Conservation (phyloP, 257 asterid species). For the Gentiana dahurica region DNA sequence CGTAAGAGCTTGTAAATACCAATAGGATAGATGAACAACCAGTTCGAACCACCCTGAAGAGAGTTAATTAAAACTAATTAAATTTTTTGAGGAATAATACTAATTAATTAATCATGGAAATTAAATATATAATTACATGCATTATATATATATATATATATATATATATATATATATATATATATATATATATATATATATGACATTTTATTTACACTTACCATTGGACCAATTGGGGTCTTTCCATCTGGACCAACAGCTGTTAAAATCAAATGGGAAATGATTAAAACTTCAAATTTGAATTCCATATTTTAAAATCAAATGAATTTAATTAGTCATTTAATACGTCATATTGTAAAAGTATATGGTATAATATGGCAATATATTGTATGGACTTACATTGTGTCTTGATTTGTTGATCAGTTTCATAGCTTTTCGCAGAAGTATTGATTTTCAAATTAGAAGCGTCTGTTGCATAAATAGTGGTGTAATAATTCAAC, state of each 20-base stretch:
- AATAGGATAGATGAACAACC: constrained; percentile 18
- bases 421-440: constrained; percentile 1
- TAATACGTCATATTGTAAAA: neutral
- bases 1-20: constrained; percentile 17
- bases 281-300: neutral
- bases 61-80: neutral
- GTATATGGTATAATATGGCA: neutral
- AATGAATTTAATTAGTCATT: constrained; percentile 1
- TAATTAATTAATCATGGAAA: too few species aligned
- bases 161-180: neutral
- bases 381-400: constrained; percentile 2
- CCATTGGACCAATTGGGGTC: constrained; percentile 14
- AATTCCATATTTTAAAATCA: neutral
- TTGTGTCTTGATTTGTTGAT: neutral
- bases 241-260: constrained; percentile 12
- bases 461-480: constrained; percentile 3
- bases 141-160: neutral
- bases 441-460: neutral
- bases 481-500: constrained; percentile 18
- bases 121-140: too few species aligned
- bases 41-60: constrained; percentile 15
- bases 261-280: neutral
- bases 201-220: neutral
- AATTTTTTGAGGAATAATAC: too few species aligned
- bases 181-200: neutral